Evolutionary conservation across 768 basidiomycete species (phyloP).

Genomic region (Tulasnella calospora): DNA sequence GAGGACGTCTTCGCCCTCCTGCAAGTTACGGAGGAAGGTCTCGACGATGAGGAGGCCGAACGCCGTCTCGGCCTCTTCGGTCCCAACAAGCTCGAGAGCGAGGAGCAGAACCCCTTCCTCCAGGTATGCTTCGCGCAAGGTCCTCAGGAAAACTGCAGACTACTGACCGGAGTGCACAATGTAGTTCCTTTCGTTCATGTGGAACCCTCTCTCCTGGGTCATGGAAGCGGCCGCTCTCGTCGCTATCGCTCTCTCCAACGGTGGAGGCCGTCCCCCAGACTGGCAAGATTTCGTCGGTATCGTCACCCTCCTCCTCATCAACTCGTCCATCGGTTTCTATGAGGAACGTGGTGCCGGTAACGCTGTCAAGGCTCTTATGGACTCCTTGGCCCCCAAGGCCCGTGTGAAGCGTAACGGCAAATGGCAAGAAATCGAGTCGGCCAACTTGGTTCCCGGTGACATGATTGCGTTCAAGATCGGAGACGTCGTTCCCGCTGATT

Average conservation of each 20-base stretch:
- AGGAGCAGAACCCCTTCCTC: conserved; percentile 86
- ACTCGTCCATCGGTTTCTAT: conserved; percentile 97
- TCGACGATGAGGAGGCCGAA: conserved; percentile 63
- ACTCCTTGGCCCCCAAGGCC: conserved; percentile 96
- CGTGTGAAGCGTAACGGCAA: conserved; percentile 79
- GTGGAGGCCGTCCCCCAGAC: conserved; percentile 77
- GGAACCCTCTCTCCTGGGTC: conserved; percentile 99
- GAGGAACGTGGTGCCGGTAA: conserved; percentile 97
- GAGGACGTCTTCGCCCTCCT: conserved; percentile 96
- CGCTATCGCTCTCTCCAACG: conserved; percentile 94
- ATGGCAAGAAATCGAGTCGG: conserved; percentile 89
- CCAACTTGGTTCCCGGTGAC: conserved; percentile 89
- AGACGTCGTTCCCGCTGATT: conserved; percentile 96
- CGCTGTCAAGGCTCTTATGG: conserved; percentile 99
- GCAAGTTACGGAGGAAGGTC: conserved; percentile 81
- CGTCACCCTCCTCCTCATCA: conserved; percentile 82
- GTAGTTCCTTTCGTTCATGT: conserved; percentile 95
- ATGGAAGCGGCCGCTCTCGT: conserved; percentile 96
- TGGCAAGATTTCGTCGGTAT: conserved; percentile 99
- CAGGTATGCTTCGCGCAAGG: conserved; percentile 47
- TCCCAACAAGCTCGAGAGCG: conserved; percentile 87
- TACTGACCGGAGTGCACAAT: not conserved
- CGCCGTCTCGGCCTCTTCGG: conserved; percentile 91
- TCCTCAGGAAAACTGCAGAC: not conserved
- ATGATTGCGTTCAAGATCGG: conserved; percentile 98